Conservation (phyloP, 208 protist genomes). For the Acanthamoeba rhysodes region DNA sequence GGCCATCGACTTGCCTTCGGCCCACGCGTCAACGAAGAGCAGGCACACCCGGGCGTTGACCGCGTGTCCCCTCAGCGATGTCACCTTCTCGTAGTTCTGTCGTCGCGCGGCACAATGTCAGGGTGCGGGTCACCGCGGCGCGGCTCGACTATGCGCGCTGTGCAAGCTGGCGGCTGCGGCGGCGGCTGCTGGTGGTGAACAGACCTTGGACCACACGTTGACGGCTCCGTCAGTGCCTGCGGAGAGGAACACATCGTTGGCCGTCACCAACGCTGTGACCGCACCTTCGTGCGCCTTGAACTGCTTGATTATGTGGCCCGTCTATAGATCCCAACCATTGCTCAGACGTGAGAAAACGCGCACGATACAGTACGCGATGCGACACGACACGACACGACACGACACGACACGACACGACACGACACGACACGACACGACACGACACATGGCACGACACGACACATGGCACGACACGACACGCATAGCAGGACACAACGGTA, state of each 20-base stretch:
- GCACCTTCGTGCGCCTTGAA: conserved; percentile 49
- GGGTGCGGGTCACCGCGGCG: too few relatives aligned
- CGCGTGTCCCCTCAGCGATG: conserved; percentile 28
- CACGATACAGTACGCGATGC: too few relatives aligned
- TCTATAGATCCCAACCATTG: neutral
- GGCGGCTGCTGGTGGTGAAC: too few relatives aligned
- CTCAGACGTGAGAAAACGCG: too few relatives aligned
- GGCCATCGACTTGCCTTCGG: neutral
- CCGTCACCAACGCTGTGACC: neutral
- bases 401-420: too few relatives aligned
- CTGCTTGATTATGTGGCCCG: conserved; percentile 20
- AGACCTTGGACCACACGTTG: conserved; percentile 61
- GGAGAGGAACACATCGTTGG: neutral
- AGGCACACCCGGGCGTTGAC: conserved; percentile 14
- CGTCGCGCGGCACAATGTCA: too few relatives aligned
- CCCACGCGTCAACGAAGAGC: neutral
- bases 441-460: too few relatives aligned
- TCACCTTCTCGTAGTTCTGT: conserved; percentile 32
- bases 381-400: too few relatives aligned
- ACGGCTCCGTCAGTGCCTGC: conserved; percentile 17
- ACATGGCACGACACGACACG: too few relatives aligned
- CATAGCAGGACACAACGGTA: neutral
- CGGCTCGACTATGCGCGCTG: too few relatives aligned
- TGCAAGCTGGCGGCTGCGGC: too few relatives aligned
- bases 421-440: too few relatives aligned